Evolutionary conservation across 306 rosid species (phyloP).

Genomic region (Rosa multiflora): DNA sequence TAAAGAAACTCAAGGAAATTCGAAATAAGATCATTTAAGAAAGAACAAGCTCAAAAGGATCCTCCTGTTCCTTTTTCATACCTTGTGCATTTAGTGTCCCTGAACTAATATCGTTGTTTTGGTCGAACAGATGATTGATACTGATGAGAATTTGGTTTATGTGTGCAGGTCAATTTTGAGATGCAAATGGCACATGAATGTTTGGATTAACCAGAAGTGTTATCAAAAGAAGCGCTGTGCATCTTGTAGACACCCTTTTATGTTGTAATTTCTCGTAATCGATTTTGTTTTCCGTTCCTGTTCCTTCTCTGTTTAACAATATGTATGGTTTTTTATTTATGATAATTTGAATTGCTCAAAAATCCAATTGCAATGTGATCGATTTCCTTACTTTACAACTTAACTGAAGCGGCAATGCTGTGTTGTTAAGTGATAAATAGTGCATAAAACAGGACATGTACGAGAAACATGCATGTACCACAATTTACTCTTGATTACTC

Average conservation of each 20-base stretch:
- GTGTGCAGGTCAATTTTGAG: not conserved
- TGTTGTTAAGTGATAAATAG: not conserved
- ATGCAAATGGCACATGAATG: not conserved
- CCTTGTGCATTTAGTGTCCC: not conserved
- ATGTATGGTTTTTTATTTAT: not conserved
- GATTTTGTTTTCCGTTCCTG: not conserved
- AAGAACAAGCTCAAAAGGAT: conserved; percentile 32
- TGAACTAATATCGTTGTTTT: not conserved
- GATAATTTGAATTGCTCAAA: not conserved
- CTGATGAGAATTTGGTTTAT: conserved; percentile 12
- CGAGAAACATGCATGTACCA: too few relatives aligned
- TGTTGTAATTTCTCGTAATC: not conserved
- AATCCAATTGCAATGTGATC: not conserved
- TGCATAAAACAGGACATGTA: not conserved
- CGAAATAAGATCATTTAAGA: conserved; percentile 84
- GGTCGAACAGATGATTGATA: not conserved
- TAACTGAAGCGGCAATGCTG: not conserved
- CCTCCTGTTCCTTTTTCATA: not conserved
- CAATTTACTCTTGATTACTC: too few relatives aligned
- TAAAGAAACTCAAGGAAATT: conserved; percentile 91
- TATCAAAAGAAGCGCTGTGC: not conserved
- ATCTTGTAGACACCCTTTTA: not conserved
- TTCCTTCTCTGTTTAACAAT: not conserved
- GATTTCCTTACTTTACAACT: too few relatives aligned
- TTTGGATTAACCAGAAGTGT: not conserved